These are phyloP conservation scores for Begonia loranthoides DNA, from an alignment of 306 rosid genomes.

Conservation along the genomic window DNA sequence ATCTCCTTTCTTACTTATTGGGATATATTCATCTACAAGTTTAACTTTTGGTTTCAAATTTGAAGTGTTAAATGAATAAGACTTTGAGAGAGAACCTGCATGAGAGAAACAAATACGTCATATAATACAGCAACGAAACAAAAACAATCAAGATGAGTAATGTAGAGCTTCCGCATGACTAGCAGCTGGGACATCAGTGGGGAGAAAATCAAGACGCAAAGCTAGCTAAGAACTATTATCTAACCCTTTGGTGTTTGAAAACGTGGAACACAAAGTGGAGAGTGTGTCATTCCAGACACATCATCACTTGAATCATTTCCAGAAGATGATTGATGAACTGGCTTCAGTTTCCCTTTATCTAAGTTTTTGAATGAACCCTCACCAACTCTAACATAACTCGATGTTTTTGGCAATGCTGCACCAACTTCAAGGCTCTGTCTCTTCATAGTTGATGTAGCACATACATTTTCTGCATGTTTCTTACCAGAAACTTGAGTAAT, in stretches of 20 bases:
- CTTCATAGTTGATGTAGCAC: slow-evolving; percentile 35
- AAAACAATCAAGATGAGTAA: slow-evolving; percentile 4
- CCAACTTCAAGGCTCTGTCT: slow-evolving; percentile 56
- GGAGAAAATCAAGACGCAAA: neutral
- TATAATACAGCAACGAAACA: neutral
- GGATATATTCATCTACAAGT: slow-evolving; percentile 50
- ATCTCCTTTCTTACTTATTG: slow-evolving; percentile 43
- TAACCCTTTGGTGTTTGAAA: slow-evolving; percentile 35
- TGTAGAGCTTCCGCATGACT: neutral
- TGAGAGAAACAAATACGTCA: slow-evolving; percentile 8
- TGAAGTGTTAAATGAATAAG: slow-evolving; percentile 49
- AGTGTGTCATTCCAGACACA: slow-evolving; percentile 24
- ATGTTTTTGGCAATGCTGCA: slow-evolving; percentile 50
- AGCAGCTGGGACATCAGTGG: neutral
- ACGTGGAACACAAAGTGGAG: slow-evolving; percentile 29
- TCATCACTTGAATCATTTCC: slow-evolving; percentile 24
- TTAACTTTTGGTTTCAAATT: slow-evolving; percentile 58
- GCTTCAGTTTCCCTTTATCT: slow-evolving; percentile 48
- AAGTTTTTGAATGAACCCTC: slow-evolving; percentile 54
- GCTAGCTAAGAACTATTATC: slow-evolving; percentile 8
- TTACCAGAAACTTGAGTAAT: slow-evolving; percentile 41
- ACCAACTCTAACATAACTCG: slow-evolving; percentile 46
- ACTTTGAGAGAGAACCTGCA: slow-evolving; percentile 59
- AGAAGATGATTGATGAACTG: slow-evolving; percentile 16
- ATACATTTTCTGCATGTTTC: slow-evolving; percentile 43